Conservation (phyloP, 1,284 basidiomycete species). For the Phellinidium pouzarii region DNA sequence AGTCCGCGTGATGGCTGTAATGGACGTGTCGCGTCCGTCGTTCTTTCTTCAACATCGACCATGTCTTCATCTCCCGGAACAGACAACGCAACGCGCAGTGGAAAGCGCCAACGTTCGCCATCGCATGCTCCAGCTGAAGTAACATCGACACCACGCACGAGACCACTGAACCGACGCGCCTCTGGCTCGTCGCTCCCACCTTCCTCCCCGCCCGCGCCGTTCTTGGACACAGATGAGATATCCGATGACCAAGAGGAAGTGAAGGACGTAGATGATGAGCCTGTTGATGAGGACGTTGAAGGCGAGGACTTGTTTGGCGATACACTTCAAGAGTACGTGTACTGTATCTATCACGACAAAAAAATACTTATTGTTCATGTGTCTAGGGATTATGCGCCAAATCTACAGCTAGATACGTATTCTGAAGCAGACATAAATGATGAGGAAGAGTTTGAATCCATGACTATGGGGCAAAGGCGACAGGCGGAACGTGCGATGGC, state of each 20-base stretch:
- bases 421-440: constrained; percentile 87
- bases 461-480: constrained; percentile 71
- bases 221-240: constrained; percentile 84
- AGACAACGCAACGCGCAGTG: constrained; percentile 28
- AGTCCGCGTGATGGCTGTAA: constrained; percentile 12
- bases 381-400: constrained; percentile 80
- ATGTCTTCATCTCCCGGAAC: constrained; percentile 15
- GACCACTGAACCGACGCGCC: constrained; percentile 42
- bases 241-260: constrained; percentile 70
- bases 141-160: constrained; percentile 41
- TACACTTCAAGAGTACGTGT: constrained; percentile 63
- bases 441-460: constrained; percentile 64
- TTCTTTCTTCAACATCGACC: background rate
- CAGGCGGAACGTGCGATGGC: constrained; percentile 87
- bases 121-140: constrained; percentile 44
- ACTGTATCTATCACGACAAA: background rate
- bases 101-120: constrained; percentile 58
- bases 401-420: constrained; percentile 82
- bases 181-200: constrained; percentile 72
- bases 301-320: constrained; percentile 94
- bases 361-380: background rate
- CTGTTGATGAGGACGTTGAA: constrained; percentile 75
- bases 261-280: constrained; percentile 59
- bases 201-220: constrained; percentile 76
- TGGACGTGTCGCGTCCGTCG: constrained; percentile 16